These are phyloP conservation scores for Lotus japonicus DNA, from an alignment of 306 rosid genomes.

Conservation along the genomic window DNA sequence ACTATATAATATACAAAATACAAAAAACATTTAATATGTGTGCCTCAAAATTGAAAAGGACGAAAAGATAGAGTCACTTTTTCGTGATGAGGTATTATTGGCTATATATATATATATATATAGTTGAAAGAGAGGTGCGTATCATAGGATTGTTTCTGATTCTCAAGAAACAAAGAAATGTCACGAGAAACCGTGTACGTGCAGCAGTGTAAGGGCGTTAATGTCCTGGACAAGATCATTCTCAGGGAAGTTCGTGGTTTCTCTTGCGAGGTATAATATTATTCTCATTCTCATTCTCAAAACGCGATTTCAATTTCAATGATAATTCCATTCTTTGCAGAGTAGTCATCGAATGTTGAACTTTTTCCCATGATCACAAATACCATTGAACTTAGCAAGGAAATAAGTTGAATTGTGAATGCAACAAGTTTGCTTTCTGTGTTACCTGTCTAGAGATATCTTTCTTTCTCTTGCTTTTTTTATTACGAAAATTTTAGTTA, in stretches of 20 bases:
- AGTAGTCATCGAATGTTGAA: neutral
- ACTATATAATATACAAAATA: too few relatives aligned
- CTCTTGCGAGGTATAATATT: conserved; percentile 61
- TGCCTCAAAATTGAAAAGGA: too few relatives aligned
- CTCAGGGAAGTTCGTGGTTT: conserved; percentile 50
- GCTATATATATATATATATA: too few relatives aligned
- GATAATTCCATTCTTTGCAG: neutral
- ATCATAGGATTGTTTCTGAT: neutral
- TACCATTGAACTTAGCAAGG: neutral
- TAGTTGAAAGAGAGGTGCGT: neutral
- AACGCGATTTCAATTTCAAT: neutral
- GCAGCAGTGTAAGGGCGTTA: conserved; percentile 29
- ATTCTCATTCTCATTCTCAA: neutral
- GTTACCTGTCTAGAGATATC: neutral
- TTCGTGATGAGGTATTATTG: neutral
- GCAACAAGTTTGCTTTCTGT: neutral
- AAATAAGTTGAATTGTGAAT: conserved; percentile 1
- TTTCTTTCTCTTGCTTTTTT: neutral
- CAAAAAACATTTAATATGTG: too few relatives aligned
- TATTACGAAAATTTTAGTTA: neutral
- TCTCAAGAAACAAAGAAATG: neutral
- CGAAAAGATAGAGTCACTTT: neutral
- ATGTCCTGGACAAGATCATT: conserved; percentile 56
- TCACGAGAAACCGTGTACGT: conserved; percentile 34
- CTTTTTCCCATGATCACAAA: too few relatives aligned